phyloP scores from a whole-genome alignment of 2,329 filamentous ascomycete genomes.

The Colletotrichum tofieldiae region DNA sequence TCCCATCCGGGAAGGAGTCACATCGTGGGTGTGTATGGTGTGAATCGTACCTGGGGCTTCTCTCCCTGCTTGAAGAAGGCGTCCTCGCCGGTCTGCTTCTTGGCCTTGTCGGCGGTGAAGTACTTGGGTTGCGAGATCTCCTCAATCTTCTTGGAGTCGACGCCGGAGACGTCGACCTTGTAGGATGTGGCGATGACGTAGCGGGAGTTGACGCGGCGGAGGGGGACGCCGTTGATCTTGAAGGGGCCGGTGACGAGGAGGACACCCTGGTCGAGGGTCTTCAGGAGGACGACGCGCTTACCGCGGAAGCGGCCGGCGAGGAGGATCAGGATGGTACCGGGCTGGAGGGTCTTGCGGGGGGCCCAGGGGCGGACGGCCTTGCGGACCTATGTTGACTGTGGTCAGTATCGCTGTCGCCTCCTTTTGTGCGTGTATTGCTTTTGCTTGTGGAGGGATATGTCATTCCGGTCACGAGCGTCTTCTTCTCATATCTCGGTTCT shows the following conservation, averaged over 20 bases:
- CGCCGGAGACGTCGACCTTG: constrained; percentile 86
- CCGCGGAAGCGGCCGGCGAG: constrained; percentile 99
- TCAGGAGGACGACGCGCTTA: constrained; percentile 99
- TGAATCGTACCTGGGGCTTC: constrained; percentile 89
- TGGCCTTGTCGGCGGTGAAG: constrained; percentile 95
- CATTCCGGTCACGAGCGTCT: constrained; percentile 35
- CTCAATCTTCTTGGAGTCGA: constrained; percentile 93
- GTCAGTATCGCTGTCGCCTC: constrained; percentile 26
- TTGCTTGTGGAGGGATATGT: constrained; percentile 18
- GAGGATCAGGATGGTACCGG: constrained; percentile 97
- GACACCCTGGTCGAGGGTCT: constrained; percentile 96
- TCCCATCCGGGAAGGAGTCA: not conserved
- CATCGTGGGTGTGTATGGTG: not conserved
- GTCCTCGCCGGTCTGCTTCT: constrained; percentile 97
- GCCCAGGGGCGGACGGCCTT: constrained; percentile 92
- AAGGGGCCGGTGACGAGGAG: constrained; percentile 99
- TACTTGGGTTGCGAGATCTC: constrained; percentile 85
- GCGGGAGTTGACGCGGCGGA: constrained; percentile 93
- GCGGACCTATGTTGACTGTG: constrained; percentile 78
- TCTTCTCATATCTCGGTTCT: not conserved
- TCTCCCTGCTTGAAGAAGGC: constrained; percentile 99
- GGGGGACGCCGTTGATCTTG: constrained; percentile 99
- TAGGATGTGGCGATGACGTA: constrained; percentile 94
- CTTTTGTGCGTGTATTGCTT: constrained; percentile 4
- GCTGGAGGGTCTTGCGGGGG: constrained; percentile 90